Evolutionary conservation across 805 yeast species (phyloP).

Genomic region (Pichia cabralensis): DNA sequence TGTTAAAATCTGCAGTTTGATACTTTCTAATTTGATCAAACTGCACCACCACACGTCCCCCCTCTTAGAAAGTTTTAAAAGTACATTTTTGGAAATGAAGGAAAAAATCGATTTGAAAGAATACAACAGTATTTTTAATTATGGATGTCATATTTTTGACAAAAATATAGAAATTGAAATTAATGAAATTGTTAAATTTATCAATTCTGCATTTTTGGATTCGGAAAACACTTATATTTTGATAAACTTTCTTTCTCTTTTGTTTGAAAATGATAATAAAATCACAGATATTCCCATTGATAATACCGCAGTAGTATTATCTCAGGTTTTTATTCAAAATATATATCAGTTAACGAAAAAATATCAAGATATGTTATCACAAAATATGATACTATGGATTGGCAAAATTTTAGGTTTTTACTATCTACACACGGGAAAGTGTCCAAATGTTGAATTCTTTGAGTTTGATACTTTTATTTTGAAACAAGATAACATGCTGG

Average conservation of each 20-base stretch:
- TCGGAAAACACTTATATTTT: background rate
- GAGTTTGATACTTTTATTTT: slow-evolving; percentile 14
- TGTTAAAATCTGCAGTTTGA: too few relatives aligned
- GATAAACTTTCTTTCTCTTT: slow-evolving; percentile 1
- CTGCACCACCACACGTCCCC: too few relatives aligned
- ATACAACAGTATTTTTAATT: background rate
- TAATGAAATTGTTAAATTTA: background rate
- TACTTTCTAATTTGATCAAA: too few relatives aligned
- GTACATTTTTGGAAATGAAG: too few relatives aligned
- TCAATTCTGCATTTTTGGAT: slow-evolving; percentile 1
- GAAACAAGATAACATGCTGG: slow-evolving; percentile 6
- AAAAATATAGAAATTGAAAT: background rate
- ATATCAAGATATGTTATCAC: slow-evolving; percentile 6
- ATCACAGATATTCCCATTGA: too few relatives aligned
- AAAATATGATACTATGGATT: slow-evolving; percentile 22
- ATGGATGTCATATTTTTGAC: background rate
- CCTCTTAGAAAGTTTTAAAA: background rate
- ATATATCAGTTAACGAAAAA: slow-evolving; percentile 14
- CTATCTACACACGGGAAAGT: slow-evolving; percentile 20
- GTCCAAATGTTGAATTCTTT: slow-evolving; percentile 8
- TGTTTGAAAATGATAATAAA: slow-evolving; percentile 3
- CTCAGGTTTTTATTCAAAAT: slow-evolving; percentile 9
- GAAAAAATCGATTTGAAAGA: background rate
- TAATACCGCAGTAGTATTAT: too few relatives aligned
- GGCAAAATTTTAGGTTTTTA: slow-evolving; percentile 23